phyloP scores from a whole-genome alignment of 495 filamentous ascomycete species.

The Halenospora varia region DNA sequence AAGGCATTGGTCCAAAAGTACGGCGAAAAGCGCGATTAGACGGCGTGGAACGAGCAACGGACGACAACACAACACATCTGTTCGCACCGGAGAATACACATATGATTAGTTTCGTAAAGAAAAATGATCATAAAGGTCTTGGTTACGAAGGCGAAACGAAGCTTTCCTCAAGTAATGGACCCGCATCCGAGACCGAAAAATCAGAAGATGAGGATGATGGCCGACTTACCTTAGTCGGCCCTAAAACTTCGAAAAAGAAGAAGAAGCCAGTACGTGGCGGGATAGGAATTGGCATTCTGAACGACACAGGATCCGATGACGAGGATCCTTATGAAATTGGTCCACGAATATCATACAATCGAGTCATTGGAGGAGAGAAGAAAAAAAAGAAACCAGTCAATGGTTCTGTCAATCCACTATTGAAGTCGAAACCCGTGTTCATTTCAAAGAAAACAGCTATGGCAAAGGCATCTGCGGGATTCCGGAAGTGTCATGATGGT shows the following conservation, averaged over 20 bases:
- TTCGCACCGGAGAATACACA: slow-evolving; percentile 86
- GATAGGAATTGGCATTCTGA: slow-evolving; percentile 86
- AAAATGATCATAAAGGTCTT: slow-evolving; percentile 76
- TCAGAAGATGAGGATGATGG: slow-evolving; percentile 50
- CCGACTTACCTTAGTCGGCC: slow-evolving; percentile 20
- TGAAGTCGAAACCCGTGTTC: slow-evolving; percentile 69
- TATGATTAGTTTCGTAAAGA: slow-evolving; percentile 72
- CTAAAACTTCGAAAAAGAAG: slow-evolving; percentile 39
- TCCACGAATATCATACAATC: slow-evolving; percentile 86
- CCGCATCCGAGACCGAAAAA: slow-evolving; percentile 31
- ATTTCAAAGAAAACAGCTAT: slow-evolving; percentile 68
- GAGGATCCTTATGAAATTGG: slow-evolving; percentile 94
- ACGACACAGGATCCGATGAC: slow-evolving; percentile 95
- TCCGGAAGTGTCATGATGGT: slow-evolving; percentile 85
- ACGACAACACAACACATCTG: slow-evolving; percentile 55
- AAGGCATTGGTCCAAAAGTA: slow-evolving; percentile 89
- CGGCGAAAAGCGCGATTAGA: slow-evolving; percentile 69
- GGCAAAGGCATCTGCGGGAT: slow-evolving; percentile 49
- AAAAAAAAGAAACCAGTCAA: slow-evolving; percentile 60
- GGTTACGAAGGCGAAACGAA: slow-evolving; percentile 69
- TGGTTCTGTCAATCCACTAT: slow-evolving; percentile 55
- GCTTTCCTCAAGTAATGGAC: slow-evolving; percentile 32
- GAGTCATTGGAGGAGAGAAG: slow-evolving; percentile 77
- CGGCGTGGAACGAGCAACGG: slow-evolving; percentile 14
- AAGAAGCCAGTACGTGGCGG: slow-evolving; percentile 52